Evolutionary conservation across 1,284 basidiomycete species (phyloP).

Genomic region (Cutaneotrichosporon sp.): DNA sequence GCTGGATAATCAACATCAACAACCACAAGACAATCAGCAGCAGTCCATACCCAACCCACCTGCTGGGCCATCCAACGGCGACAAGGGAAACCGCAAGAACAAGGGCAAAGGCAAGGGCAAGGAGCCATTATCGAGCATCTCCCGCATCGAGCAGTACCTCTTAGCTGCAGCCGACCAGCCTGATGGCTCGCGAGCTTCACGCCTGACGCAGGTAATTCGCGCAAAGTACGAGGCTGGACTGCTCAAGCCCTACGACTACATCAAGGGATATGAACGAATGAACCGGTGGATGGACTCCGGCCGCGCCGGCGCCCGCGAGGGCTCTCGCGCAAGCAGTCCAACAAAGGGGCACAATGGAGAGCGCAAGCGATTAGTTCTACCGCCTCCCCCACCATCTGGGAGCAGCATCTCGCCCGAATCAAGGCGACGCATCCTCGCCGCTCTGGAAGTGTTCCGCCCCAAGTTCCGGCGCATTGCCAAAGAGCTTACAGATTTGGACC

Average conservation of each 20-base stretch:
- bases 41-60: not conserved
- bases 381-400: constrained; percentile 22
- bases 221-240: constrained; percentile 96
- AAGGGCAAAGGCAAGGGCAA: constrained; percentile 19
- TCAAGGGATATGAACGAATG: constrained; percentile 83
- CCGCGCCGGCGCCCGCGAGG: constrained; percentile 52
- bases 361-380: not conserved
- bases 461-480: constrained; percentile 91
- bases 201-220: constrained; percentile 84
- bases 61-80: not conserved
- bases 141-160: constrained; percentile 58
- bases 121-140: constrained; percentile 20
- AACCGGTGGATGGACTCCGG: constrained; percentile 83
- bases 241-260: constrained; percentile 92
- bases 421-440: constrained; percentile 68
- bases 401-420: constrained; percentile 69
- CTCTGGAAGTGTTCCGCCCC: constrained; percentile 78
- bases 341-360: constrained; percentile 7
- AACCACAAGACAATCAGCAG: constrained; percentile 1
- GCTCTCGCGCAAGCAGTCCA: constrained; percentile 8
- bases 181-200: constrained; percentile 81
- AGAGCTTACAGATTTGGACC: constrained; percentile 84
- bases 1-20: not conserved
- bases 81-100: constrained; percentile 16
- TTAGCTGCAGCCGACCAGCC: constrained; percentile 94